These are phyloP conservation scores for Scutellaria baicalensis DNA, from an alignment of 257 asterid genomes.

Conservation along the genomic window DNA sequence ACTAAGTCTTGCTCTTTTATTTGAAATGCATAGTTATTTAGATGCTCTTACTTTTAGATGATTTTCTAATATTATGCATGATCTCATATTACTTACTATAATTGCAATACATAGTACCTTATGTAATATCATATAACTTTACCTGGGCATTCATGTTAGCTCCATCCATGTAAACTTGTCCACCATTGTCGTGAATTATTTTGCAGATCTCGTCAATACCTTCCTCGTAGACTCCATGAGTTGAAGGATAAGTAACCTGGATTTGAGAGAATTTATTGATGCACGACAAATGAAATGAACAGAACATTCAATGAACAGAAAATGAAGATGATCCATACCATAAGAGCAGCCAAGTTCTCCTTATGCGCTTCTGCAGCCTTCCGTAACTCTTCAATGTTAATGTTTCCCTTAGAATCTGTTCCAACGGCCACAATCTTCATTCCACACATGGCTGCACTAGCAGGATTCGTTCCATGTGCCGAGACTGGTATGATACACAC, in stretches of 20 bases:
- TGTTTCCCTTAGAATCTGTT: constrained; percentile 96
- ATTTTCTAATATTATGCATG: not conserved
- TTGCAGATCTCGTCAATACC: constrained; percentile 95
- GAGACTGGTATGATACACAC: constrained; percentile 98
- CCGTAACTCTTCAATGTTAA: constrained; percentile 77
- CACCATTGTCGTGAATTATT: constrained; percentile 94
- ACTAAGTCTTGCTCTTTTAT: not conserved
- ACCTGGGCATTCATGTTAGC: constrained; percentile 99
- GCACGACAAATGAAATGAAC: not conserved
- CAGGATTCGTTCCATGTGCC: constrained; percentile 99
- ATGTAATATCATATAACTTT: not conserved
- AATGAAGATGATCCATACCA: constrained; percentile 41
- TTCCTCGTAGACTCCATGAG: constrained; percentile 99
- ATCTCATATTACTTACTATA: no score
- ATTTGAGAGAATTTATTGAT: constrained; percentile 1
- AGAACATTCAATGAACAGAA: not conserved
- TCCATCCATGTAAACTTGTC: constrained; percentile 99
- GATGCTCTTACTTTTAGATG: not conserved
- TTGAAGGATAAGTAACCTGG: constrained; percentile 98
- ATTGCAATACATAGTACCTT: no score
- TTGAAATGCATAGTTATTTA: not conserved
- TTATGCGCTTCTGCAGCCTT: constrained; percentile 85
- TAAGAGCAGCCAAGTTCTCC: constrained; percentile 82
- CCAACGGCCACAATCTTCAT: constrained; percentile 98
- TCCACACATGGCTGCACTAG: constrained; percentile 99